Evolutionary conservation across 441 rosid genomes (phyloP), one percentile per base, ranked within the genome.

Genomic region (Iberis amara): DNA sequence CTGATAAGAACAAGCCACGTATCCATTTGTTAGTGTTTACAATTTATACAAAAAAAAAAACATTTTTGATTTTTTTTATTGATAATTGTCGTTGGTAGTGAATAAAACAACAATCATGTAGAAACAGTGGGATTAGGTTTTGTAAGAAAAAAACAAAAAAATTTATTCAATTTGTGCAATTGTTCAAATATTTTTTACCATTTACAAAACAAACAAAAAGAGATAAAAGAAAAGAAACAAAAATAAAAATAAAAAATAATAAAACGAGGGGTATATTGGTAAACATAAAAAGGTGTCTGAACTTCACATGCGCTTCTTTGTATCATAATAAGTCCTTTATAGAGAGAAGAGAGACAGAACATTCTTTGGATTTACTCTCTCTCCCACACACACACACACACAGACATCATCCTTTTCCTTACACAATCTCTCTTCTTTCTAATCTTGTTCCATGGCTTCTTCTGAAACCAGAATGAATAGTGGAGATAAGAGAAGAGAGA

Each of bases 271-370:
- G 82, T 8, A 71, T 55, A 69, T 61, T 69, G 1, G 86, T 73
- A 68, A 73, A 64, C 36, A 8, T 1, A 43, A 5, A 57, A 53
- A 13, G 54, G 61, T 55, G 48, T 61, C 28, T 33, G 59, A 53
- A 59, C 36, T 59, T 79, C 89, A 81, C 79, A 75, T 76, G 83
- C 67, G 43, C 58, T 61, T 52, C 73, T 51, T 58, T 64, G 36
- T 35, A n/a, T n/a, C n/a, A n/a, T n/a, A n/a, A n/a, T n/a, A n/a
- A n/a, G n/a, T n/a, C n/a, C n/a, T n/a, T n/a, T n/a, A n/a, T n/a
- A n/a, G n/a, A 59, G 59, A 66, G 71, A 67, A 48, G 77, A 11
- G 68, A 73, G 76, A 79, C 83, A 76, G 78, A 75, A 66, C 66
- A 66, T 61, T 38, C 68, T 57, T 63, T 66, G 55, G 62, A 58